Evolutionary conservation across 177 flowering plant genomes (phyloP), one percentile per base, ranked within the genome.

Genomic region (Vitis hybrid): DNA sequence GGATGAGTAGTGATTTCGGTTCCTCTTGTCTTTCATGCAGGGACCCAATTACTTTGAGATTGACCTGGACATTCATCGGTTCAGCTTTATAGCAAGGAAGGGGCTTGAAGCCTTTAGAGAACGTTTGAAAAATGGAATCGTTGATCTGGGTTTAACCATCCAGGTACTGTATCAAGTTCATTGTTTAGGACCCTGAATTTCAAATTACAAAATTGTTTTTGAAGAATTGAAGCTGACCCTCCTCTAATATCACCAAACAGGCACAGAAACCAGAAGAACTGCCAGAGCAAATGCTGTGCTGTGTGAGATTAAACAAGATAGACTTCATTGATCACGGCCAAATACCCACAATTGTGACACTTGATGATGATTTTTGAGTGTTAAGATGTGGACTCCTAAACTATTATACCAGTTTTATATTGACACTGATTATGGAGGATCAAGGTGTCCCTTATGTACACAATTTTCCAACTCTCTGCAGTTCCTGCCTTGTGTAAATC

Each of bases 11-110:
- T 46, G 60, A 46, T 35, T 71, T 64, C 12, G 19, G 54, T 35
- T 18, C 2, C 12, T 52, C 21, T 48, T 19, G 15, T 40, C 40
- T 48, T 51, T 52, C 12, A 18, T 82, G 74, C 86, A 92, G 97
- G 98, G 92, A 6, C 60, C 85, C 0, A 91, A 88, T 69, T 94
- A 94, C 83, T 87, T 94, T 65, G 98, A 94, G 83, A 90, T 94
- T 55, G 98, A 94, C 76, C 78, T 93, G 67, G 98, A 94, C 61
- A 80, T 93, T 69, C 98, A 93, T 71, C 87, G 95, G 7, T 94
- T 93, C 84, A 87, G 97, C 82, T 93, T 82, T 80, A 87, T 94
- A 72, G 83, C 97, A 16, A 88, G 98, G 72, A 94, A 89, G 66
- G 98, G 98, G 32, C 89, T 93, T 12, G 93, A 94, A 27, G 72